Base-by-base conservation (phyloP, 2,329 filamentous ascomycete genomes). In the Echinosphaeria canescens region DNA sequence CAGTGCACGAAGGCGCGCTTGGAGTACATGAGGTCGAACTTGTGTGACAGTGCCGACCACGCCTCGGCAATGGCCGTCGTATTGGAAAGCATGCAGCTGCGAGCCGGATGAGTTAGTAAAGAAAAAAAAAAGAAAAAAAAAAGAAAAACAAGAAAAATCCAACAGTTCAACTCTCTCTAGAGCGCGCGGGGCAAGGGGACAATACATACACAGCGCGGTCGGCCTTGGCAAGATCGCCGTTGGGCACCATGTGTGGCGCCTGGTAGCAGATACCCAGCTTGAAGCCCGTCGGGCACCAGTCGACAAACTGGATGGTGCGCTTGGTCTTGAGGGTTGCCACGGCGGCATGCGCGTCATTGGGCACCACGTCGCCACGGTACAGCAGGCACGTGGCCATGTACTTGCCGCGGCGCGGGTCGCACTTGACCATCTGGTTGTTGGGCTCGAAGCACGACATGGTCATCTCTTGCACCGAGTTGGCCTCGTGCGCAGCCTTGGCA, bases 181-280 rank as follows among this genome's bases (percentile, higher is more conserved):
- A n/a, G n/a, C n/a, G n/a, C n/a, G n/a, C n/a, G 25, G 29, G 13
- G 13, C 11, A 31, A 10, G 6, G 22, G 8, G 15, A 24, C 4
- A 11, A 28, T 36, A 75, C 76, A 61, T 81, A 82, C 74, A 95
- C 85, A 56, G 85, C 85, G 47, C 88, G 85, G 70, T 85, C 81
- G 55, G 93, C 85, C 67, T 91, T 88, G 55, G 88, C 85, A 36
- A 95, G 70, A 49, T 95, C 88, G 45, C 85, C 85, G 59, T 93
- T 91, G 47, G 82, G 88, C 30, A 95, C 85, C 57, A 79, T 76
- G 62, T 90, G 71, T 39, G 85, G 85, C 48, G 84, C 79, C 65
- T 95, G 84, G 74, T 90, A 95, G 78, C 84, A 93, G 66, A 98
- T 98, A 67, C 88, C 88, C 42, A 98, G 80, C 79, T 98, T 98